Percentiles rank a stretch among this genome's conserved stretches.
These are phyloP conservation scores for Russula brevipes DNA, from an alignment of 768 basidiomycete genomes.

Conservation along the genomic window DNA sequence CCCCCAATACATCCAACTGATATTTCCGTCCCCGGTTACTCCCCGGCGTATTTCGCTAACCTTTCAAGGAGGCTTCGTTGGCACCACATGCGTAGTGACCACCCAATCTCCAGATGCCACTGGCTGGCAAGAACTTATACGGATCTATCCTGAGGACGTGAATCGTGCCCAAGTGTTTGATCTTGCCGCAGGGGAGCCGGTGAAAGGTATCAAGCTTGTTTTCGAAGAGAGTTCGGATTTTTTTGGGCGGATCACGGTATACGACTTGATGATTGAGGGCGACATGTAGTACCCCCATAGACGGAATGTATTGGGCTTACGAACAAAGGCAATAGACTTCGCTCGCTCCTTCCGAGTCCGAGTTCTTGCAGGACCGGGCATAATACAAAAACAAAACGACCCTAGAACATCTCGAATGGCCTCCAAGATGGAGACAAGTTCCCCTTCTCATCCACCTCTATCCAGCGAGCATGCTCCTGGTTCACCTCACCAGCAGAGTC, in stretches of 20 bases:
- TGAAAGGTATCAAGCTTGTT: conserved; percentile 53
- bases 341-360: background rate
- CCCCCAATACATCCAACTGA: conserved; percentile 69
- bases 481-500: conserved; percentile 43
- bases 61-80: conserved; percentile 86
- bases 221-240: conserved; percentile 84
- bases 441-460: conserved; percentile 61
- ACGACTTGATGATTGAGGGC: conserved; percentile 45
- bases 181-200: conserved; percentile 31
- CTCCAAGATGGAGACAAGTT: conserved; percentile 52
- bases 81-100: conserved; percentile 54
- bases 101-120: conserved; percentile 31
- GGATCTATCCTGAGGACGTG: conserved; percentile 74
- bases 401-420: conserved; percentile 48
- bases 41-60: conserved; percentile 56
- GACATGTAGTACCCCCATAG: background rate
- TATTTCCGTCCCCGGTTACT: conserved; percentile 49
- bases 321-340: background rate
- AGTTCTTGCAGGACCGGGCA: background rate
- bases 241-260: conserved; percentile 74
- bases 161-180: conserved; percentile 69
- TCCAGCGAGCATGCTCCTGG: conserved; percentile 46
- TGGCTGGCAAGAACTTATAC: conserved; percentile 48
- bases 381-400: background rate
- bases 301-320: background rate